Base-by-base conservation (phyloP, 805 yeast genomes). In the Teunomyces pallodes region DNA sequence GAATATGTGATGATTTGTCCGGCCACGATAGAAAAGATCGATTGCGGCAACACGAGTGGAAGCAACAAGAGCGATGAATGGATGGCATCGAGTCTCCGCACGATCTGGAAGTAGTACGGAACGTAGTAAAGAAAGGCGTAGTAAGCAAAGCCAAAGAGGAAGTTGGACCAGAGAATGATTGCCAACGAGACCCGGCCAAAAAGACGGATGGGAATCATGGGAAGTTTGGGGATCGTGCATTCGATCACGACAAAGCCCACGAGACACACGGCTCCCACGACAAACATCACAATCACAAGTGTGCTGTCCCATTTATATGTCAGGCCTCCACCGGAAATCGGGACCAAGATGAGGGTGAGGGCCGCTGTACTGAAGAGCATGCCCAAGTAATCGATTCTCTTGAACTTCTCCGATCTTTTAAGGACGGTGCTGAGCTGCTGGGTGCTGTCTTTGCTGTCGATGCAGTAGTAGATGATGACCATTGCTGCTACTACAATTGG, bases 341-440 rank as follows among this genome's bases (percentile, higher is more conserved):
- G 53, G 5, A 55, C 36, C 9, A 55, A 40, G 6, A 55, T 29
- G 2, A 55, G 36, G 12, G 47, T 48, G 33, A 55, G 46, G 3
- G 51, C 38, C 9, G 56, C 46, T 8, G 56, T 45, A 27, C 53
- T 42, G 28, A 51, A 42, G 26, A 54, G 42, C 17, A 52, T 29
- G 17, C 59, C 59, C 30, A 43, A 41, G 36, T 54, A 55, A 39
- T 55, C 58, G 36, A 54, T 53, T 14, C 45, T 51, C 35, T 45
- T 53, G 16, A 77, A 61, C 53, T 75, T 74, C 35, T 66, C 68
- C 55, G 55, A 54, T 40, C 66, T 50, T 53, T 67, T 54, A 45
- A 72, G 46, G 26, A 69, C 65, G 12, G 51, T 46, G 39, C 61
- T 49, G 46, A 61, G 48, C 45, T 56, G 51, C 27, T 28, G 20